These are phyloP conservation scores for Hirsutella thompsonii DNA, from an alignment of 2,329 filamentous ascomycete genomes.

Conservation along the genomic window DNA sequence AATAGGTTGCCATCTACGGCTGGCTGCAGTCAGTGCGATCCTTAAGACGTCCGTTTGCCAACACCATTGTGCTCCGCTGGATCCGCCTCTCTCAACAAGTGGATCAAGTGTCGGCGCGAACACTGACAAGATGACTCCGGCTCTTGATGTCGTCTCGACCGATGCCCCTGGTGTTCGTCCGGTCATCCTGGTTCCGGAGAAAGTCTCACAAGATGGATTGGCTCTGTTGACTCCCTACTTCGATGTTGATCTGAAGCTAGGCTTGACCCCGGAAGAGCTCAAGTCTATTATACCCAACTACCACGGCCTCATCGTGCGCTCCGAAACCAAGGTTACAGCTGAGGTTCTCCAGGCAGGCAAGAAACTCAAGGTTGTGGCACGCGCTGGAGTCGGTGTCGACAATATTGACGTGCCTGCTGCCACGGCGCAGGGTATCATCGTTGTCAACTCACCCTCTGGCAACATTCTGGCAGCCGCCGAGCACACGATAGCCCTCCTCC, in stretches of 20 bases:
- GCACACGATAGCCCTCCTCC: slow-evolving; percentile 61
- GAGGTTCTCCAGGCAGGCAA: slow-evolving; percentile 51
- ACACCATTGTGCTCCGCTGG: background rate
- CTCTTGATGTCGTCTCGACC: slow-evolving; percentile 5
- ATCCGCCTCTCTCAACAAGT: background rate
- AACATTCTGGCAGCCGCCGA: slow-evolving; percentile 74
- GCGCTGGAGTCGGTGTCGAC: slow-evolving; percentile 72
- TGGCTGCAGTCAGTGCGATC: background rate
- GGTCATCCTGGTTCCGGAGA: slow-evolving; percentile 62
- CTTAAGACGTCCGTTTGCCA: background rate
- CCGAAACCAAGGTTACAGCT: slow-evolving; percentile 68
- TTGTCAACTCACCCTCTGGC: slow-evolving; percentile 67
- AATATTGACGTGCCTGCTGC: slow-evolving; percentile 68
- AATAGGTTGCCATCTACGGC: background rate
- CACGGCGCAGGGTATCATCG: slow-evolving; percentile 61
- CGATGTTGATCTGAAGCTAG: slow-evolving; percentile 56
- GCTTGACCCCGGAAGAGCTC: slow-evolving; percentile 50
- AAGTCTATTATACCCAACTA: slow-evolving; percentile 55
- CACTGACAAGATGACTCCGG: slow-evolving; percentile 12
- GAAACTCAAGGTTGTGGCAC: slow-evolving; percentile 63
- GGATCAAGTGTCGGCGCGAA: background rate
- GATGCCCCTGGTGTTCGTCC: slow-evolving; percentile 11
- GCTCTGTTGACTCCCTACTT: slow-evolving; percentile 52
- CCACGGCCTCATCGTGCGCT: slow-evolving; percentile 66
- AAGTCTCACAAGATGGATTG: slow-evolving; percentile 67